These are phyloP conservation scores for Huiozyma sinensis DNA, from an alignment of 805 yeast genomes.

Conservation along the genomic window DNA sequence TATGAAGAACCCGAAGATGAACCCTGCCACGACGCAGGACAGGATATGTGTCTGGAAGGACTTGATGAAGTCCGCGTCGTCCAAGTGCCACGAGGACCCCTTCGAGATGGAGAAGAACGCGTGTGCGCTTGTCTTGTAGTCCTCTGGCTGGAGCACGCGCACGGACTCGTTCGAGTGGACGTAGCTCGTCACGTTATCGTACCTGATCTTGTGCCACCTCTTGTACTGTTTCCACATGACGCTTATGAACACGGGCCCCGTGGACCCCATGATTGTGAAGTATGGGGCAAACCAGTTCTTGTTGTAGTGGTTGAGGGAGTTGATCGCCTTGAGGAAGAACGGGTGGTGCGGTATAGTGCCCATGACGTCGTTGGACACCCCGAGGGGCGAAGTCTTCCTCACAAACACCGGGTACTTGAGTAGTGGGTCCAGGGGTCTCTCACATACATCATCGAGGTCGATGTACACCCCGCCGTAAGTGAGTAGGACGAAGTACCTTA, in stretches of 20 bases:
- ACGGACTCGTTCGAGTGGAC: constrained; percentile 28
- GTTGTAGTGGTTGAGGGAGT: constrained; percentile 49
- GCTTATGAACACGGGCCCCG: constrained; percentile 81
- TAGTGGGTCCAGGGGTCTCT: constrained; percentile 64
- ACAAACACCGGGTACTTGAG: constrained; percentile 73
- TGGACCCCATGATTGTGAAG: constrained; percentile 83
- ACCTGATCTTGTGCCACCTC: constrained; percentile 45
- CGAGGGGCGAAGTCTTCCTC: constrained; percentile 78
- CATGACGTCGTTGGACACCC: constrained; percentile 87
- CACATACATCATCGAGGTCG: constrained; percentile 83
- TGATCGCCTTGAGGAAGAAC: constrained; percentile 60
- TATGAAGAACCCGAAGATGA: constrained; percentile 39
- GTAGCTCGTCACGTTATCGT: constrained; percentile 29
- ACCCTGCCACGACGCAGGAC: constrained; percentile 60
- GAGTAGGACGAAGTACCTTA: constrained; percentile 69
- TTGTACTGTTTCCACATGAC: constrained; percentile 80
- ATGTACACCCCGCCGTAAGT: constrained; percentile 85
- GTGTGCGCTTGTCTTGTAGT: constrained; percentile 47
- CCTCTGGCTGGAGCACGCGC: constrained; percentile 57
- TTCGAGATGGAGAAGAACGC: constrained; percentile 62
- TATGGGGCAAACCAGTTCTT: constrained; percentile 77
- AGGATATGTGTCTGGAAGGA: constrained; percentile 61
- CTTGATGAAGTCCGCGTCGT: constrained; percentile 72
- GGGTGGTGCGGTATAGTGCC: constrained; percentile 82
- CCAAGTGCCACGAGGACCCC: constrained; percentile 89